Percentiles rank a stretch among this genome's conserved stretches.
Evolutionary conservation across 2,329 filamentous ascomycete genomes (phyloP).

Genomic region (Elsinoe ampelina): DNA sequence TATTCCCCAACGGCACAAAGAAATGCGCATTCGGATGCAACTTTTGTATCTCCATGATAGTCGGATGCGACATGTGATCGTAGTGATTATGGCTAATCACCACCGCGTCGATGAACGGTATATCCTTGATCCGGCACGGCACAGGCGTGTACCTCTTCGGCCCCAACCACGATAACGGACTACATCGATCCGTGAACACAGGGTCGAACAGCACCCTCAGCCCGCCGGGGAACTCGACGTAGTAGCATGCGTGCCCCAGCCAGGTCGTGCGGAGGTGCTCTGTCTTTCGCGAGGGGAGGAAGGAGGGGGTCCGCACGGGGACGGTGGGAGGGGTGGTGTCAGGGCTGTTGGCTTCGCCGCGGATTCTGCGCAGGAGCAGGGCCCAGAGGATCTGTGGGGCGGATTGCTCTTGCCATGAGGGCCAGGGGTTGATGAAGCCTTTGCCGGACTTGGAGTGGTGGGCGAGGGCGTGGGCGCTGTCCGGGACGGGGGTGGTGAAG

Average conservation of each 20-base stretch:
- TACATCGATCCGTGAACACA: slow-evolving; percentile 81
- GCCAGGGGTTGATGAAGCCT: slow-evolving; percentile 50
- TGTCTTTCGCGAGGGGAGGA: slow-evolving; percentile 52
- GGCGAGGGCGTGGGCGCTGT: slow-evolving; percentile 36
- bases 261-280: slow-evolving; percentile 71
- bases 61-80: slow-evolving; percentile 76
- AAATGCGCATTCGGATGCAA: slow-evolving; percentile 73
- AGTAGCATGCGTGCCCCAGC: slow-evolving; percentile 92
- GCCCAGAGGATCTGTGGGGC: slow-evolving; percentile 27
- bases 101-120: slow-evolving; percentile 45
- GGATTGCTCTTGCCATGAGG: slow-evolving; percentile 38
- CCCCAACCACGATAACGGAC: slow-evolving; percentile 59
- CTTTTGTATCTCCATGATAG: slow-evolving; percentile 60
- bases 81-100: slow-evolving; percentile 88
- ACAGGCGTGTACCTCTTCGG: slow-evolving; percentile 70
- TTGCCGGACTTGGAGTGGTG: slow-evolving; percentile 47
- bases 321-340: slow-evolving; percentile 59
- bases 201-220: slow-evolving; percentile 87
- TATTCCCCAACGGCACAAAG: slow-evolving; percentile 76
- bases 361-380: slow-evolving; percentile 38
- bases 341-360: slow-evolving; percentile 45
- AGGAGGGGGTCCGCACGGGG: slow-evolving; percentile 55
- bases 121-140: slow-evolving; percentile 46
- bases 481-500: slow-evolving; percentile 31
- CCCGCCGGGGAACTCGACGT: slow-evolving; percentile 78